phyloP scores from a whole-genome alignment of 371 early-diverging fungal genomes.

The Coemansia sp. region DNA sequence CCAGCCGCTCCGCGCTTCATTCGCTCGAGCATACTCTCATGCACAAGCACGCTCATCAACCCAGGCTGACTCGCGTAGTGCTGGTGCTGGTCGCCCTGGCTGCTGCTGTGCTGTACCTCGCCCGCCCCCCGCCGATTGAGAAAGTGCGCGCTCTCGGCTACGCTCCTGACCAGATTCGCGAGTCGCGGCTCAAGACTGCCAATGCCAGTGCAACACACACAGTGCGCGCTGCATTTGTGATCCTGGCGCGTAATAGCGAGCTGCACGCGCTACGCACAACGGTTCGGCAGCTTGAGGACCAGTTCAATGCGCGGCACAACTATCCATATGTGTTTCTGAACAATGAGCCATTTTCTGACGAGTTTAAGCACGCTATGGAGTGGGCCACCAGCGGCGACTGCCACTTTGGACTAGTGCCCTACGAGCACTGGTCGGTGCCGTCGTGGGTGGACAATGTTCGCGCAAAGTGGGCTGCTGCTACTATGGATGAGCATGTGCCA shows the following conservation, averaged over 20 bases:
- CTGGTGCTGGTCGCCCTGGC: constrained; percentile 14
- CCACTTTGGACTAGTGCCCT: constrained; percentile 60
- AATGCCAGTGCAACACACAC: constrained; percentile 1
- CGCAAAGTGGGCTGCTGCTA: constrained; percentile 40
- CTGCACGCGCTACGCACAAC: constrained; percentile 62
- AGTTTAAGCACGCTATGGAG: constrained; percentile 63
- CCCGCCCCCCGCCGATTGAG: constrained; percentile 26
- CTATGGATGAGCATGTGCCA: constrained; percentile 56
- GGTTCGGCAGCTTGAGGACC: constrained; percentile 73
- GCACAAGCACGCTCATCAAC: neutral
- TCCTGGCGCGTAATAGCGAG: constrained; percentile 72
- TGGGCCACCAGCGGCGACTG: constrained; percentile 56
- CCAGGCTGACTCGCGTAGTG: constrained; percentile 4
- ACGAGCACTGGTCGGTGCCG: constrained; percentile 80
- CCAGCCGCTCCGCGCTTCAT: neutral
- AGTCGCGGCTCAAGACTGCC: constrained; percentile 31
- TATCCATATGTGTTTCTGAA: constrained; percentile 92
- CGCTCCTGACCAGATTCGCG: constrained; percentile 16
- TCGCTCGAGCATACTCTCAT: neutral
- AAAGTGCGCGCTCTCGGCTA: constrained; percentile 14
- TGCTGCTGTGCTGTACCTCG: constrained; percentile 11
- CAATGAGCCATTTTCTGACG: constrained; percentile 75
- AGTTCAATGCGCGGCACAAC: constrained; percentile 76
- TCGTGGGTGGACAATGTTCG: constrained; percentile 58
- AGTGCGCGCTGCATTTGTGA: constrained; percentile 55